Percentiles rank a stretch among this genome's conserved stretches.
Evolutionary conservation across 2,329 filamentous ascomycete species (phyloP).

Genomic region (Diplocarpon mali): DNA sequence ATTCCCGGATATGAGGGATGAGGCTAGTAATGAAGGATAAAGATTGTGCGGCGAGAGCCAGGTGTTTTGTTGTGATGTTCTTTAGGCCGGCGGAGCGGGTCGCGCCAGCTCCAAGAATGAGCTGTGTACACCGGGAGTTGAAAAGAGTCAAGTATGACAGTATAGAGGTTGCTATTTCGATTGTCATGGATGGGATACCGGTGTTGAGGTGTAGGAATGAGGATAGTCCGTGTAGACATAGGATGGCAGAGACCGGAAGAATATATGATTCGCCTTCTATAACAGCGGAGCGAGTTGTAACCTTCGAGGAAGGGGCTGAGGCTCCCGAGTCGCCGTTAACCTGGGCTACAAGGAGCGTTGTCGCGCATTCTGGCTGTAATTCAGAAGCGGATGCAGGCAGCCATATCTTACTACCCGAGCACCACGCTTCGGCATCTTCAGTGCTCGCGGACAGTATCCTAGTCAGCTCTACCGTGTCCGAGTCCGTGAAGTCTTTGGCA

Average conservation of each 20-base stretch:
- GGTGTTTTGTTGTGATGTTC: conserved; percentile 92
- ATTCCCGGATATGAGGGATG: conserved; percentile 84
- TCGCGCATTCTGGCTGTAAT: conserved; percentile 12
- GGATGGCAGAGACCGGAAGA: conserved; percentile 70
- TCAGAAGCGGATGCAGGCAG: conserved; percentile 28
- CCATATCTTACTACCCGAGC: conserved; percentile 42
- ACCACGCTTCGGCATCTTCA: conserved; percentile 57
- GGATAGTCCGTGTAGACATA: conserved; percentile 71
- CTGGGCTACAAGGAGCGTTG: conserved; percentile 7
- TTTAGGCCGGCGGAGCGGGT: conserved; percentile 80
- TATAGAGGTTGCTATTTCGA: conserved; percentile 68
- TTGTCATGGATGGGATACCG: conserved; percentile 79
- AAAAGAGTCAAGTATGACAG: conserved; percentile 85
- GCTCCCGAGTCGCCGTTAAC: conserved; percentile 31
- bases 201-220: conserved; percentile 74
- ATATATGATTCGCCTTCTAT: conserved; percentile 82
- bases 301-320: conserved; percentile 33
- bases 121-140: conserved; percentile 90
- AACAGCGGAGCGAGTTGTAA: conserved; percentile 59
- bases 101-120: conserved; percentile 90
- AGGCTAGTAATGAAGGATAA: conserved; percentile 78
- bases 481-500: conserved; percentile 61
- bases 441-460: conserved; percentile 60
- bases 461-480: conserved; percentile 47
- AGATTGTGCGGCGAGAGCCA: conserved; percentile 83